Conservation (phyloP, 257 asterid genomes). For the Nicotiana noctiflora region DNA sequence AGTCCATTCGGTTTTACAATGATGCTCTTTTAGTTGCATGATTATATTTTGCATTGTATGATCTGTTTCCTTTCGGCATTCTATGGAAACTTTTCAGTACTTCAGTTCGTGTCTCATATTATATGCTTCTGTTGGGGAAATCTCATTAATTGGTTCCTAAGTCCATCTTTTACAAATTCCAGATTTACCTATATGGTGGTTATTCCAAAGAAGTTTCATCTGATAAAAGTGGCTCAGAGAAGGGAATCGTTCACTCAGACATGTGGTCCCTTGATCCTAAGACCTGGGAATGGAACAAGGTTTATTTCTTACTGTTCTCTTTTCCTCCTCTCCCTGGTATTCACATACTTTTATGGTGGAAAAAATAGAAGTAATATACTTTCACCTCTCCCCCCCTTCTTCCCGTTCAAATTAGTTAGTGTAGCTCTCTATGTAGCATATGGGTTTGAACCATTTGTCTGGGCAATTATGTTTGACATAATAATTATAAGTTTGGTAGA, state of each 20-base stretch:
- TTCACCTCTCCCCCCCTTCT: not conserved
- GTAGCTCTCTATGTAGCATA: not conserved
- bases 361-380: not conserved
- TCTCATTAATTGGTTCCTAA: constrained; percentile 3
- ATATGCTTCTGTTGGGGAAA: not conserved
- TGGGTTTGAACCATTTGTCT: not conserved
- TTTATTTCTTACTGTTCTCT: constrained; percentile 22
- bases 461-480: not conserved
- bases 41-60: constrained; percentile 6
- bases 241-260: constrained; percentile 90
- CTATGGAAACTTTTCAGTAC: not conserved
- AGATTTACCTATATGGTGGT: constrained; percentile 95
- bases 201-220: constrained; percentile 84
- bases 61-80: not conserved
- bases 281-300: constrained; percentile 99
- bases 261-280: constrained; percentile 94
- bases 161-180: constrained; percentile 10
- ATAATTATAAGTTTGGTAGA: not conserved
- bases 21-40: not conserved
- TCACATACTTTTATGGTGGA: not conserved
- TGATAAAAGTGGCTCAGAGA: constrained; percentile 79
- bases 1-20: not conserved
- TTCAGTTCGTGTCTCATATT: not conserved
- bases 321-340: not conserved
- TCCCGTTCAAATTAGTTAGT: not conserved